Evolutionary conservation across 768 basidiomycete genomes (phyloP).

Genomic region (Erythrobasidium yunnanense): DNA sequence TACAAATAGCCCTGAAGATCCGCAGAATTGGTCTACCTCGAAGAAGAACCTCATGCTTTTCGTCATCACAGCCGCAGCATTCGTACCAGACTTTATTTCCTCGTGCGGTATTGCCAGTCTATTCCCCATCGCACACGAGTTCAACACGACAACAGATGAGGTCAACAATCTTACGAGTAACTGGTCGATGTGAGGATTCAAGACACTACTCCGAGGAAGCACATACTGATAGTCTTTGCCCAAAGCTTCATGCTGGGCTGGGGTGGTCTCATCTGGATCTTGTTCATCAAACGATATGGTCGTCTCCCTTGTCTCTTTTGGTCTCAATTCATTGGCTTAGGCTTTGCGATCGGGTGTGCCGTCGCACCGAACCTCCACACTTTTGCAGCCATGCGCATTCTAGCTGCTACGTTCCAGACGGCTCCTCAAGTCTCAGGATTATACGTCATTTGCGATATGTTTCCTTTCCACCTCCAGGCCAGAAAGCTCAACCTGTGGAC

Average conservation of each 20-base stretch:
- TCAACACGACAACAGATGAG: slow-evolving; percentile 49
- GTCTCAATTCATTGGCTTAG: slow-evolving; percentile 49
- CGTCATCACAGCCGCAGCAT: slow-evolving; percentile 55
- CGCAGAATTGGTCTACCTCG: slow-evolving; percentile 54
- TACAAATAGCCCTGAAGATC: slow-evolving; percentile 53
- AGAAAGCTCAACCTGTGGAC: slow-evolving; percentile 47
- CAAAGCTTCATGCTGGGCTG: slow-evolving; percentile 46
- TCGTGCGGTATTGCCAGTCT: slow-evolving; percentile 57
- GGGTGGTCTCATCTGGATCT: slow-evolving; percentile 56
- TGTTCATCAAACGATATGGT: slow-evolving; percentile 55
- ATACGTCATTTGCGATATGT: slow-evolving; percentile 55
- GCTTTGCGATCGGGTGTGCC: slow-evolving; percentile 53
- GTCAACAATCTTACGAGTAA: slow-evolving; percentile 59
- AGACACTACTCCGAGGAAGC: slow-evolving; percentile 49
- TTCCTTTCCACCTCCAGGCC: slow-evolving; percentile 60
- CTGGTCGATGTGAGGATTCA: slow-evolving; percentile 54
- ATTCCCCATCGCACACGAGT: slow-evolving; percentile 53
- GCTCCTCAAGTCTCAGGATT: slow-evolving; percentile 49
- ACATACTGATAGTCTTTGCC: slow-evolving; percentile 5
- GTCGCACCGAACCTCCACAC: slow-evolving; percentile 52
- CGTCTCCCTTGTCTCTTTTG: slow-evolving; percentile 61
- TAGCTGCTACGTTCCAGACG: slow-evolving; percentile 53
- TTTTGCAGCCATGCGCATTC: slow-evolving; percentile 53
- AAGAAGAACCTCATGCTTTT: slow-evolving; percentile 53
- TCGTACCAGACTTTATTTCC: slow-evolving; percentile 59